Evolutionary conservation across 2,329 filamentous ascomycete species (phyloP).

Genomic region (Penicillium fuscoglaucum): DNA sequence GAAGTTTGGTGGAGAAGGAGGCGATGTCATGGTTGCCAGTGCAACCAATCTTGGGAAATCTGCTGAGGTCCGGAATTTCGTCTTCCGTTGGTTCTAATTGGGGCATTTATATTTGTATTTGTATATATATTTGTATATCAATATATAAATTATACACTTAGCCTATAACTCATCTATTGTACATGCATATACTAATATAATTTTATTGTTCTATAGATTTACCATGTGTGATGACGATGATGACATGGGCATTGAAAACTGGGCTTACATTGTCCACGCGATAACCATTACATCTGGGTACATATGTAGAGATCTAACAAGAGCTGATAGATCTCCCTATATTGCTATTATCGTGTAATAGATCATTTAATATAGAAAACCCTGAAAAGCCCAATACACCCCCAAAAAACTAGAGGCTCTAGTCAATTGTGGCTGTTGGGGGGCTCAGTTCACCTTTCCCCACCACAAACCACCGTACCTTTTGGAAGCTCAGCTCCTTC

Average conservation of each 20-base stretch:
- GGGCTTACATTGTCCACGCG: not conserved
- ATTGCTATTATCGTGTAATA: not conserved
- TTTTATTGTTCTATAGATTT: not conserved
- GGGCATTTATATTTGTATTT: not conserved
- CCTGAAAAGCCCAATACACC: not conserved
- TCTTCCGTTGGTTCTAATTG: not conserved
- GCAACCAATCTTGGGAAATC: slow-evolving; percentile 1
- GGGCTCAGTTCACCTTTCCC: slow-evolving; percentile 5
- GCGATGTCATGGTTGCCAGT: slow-evolving; percentile 8
- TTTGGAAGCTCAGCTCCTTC: slow-evolving; percentile 11
- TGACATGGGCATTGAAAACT: slow-evolving; percentile 5
- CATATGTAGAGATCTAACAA: not conserved
- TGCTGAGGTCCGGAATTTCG: not conserved
- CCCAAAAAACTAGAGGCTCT: not conserved
- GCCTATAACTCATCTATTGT: not conserved
- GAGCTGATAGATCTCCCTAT: too few species aligned
- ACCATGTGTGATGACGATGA: slow-evolving; percentile 13
- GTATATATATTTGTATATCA: not conserved
- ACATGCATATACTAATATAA: not conserved
- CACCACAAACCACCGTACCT: slow-evolving; percentile 7
- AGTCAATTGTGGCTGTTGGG: slow-evolving; percentile 1
- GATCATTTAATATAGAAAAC: not conserved
- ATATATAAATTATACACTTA: not conserved
- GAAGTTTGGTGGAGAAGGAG: slow-evolving; percentile 6
- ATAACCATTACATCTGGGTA: not conserved